Percentiles rank a stretch among this genome's conserved stretches.
phyloP scores from a whole-genome alignment of 176 grass and related monocot genomes.

The Ensete ventricosum region DNA sequence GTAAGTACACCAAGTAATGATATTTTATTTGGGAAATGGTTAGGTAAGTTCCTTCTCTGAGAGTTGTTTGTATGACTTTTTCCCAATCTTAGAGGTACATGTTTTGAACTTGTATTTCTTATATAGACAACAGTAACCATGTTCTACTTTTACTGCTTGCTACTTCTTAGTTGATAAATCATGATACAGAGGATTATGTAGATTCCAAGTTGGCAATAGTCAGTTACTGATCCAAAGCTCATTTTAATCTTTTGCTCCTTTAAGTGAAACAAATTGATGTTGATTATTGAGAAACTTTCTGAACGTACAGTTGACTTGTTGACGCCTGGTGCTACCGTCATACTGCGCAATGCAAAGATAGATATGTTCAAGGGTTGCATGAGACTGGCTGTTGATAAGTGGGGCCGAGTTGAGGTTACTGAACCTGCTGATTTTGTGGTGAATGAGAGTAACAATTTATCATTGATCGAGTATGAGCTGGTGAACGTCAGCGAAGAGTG shows the following conservation, averaged over 20 bases:
- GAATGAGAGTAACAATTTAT: conserved; percentile 79
- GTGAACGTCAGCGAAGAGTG: conserved; percentile 62
- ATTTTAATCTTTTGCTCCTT: no score
- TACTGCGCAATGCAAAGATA: conserved; percentile 79
- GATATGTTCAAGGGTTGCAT: conserved; percentile 95
- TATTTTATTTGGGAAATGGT: no score
- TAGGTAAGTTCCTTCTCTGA: no score
- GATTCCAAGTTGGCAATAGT: no score
- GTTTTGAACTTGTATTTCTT: no score
- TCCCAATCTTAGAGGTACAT: no score
- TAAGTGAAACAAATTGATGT: not conserved
- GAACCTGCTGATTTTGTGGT: conserved; percentile 71
- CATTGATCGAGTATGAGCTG: conserved; percentile 77
- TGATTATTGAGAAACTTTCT: not conserved
- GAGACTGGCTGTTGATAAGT: conserved; percentile 86
- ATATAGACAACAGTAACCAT: no score
- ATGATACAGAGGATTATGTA: no score
- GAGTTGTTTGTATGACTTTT: no score
- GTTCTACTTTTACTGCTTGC: no score
- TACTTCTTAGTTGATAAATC: no score
- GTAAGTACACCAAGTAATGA: no score
- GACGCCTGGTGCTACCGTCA: conserved; percentile 49
- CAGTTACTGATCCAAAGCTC: not conserved
- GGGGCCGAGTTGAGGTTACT: conserved; percentile 62
- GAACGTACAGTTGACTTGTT: conserved; percentile 55